These are phyloP conservation scores for Kuraishia cidri DNA, from an alignment of 805 yeast genomes.

Conservation along the genomic window DNA sequence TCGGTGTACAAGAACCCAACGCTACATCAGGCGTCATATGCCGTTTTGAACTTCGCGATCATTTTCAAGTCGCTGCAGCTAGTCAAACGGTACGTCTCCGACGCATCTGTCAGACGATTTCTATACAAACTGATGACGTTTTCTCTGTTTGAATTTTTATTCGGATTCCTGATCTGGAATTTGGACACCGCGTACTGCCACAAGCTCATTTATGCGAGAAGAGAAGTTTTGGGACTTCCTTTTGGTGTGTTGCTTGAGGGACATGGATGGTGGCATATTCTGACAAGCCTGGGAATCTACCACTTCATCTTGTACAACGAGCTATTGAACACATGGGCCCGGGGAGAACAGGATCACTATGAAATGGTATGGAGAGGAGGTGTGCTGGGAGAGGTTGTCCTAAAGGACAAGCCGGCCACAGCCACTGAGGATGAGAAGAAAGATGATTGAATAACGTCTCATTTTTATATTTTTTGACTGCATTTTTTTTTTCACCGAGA, in stretches of 20 bases:
- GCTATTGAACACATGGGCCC: conserved; percentile 57
- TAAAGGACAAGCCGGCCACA: conserved; percentile 2
- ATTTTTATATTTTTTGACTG: too few relatives aligned
- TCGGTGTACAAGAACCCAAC: conserved; percentile 58
- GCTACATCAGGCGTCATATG: conserved; percentile 80
- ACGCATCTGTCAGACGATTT: conserved; percentile 32
- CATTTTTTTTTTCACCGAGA: too few relatives aligned
- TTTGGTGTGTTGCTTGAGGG: conserved; percentile 77
- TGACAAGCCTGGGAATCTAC: conserved; percentile 78
- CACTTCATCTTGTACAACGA: conserved; percentile 70
- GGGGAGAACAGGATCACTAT: conserved; percentile 42
- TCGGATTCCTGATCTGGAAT: conserved; percentile 80
- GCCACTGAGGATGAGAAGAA: not conserved
- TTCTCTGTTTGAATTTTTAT: conserved; percentile 54
- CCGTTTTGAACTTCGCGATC: conserved; percentile 56
- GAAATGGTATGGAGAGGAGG: conserved; percentile 46
- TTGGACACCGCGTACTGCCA: conserved; percentile 72
- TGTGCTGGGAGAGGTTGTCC: conserved; percentile 41
- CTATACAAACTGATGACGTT: conserved; percentile 45
- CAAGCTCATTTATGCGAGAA: conserved; percentile 47
- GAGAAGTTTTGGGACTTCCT: conserved; percentile 64
- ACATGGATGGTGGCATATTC: conserved; percentile 94
- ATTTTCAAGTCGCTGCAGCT: conserved; percentile 46
- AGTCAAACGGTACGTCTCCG: conserved; percentile 43
- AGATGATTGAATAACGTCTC: too few relatives aligned